These are phyloP conservation scores for Eucalyptus albens DNA, from an alignment of 345 rosid genomes.

Conservation along the genomic window DNA sequence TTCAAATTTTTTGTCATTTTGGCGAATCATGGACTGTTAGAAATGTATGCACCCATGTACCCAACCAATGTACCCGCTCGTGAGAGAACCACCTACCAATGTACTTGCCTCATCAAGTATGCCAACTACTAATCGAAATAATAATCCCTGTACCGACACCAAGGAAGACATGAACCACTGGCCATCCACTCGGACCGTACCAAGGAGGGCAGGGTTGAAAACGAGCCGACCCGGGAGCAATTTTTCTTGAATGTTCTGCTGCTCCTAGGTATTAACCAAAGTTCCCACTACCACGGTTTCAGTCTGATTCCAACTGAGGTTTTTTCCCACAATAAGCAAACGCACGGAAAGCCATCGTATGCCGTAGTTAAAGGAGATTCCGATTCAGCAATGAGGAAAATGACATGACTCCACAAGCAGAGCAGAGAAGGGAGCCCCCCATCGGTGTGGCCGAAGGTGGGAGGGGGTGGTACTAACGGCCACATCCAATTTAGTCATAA, in stretches of 20 bases:
- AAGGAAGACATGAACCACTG: neutral
- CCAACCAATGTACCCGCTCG: too few relatives aligned
- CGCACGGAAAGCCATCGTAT: neutral
- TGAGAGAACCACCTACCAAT: neutral
- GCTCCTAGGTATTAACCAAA: neutral
- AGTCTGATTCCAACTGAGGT: neutral
- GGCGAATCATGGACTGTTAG: neutral
- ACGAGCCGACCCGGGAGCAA: neutral
- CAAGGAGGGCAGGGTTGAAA: too few relatives aligned
- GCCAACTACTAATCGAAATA: neutral
- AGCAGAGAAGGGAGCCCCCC: neutral
- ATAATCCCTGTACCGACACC: neutral
- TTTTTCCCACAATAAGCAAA: neutral
- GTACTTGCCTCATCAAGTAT: neutral
- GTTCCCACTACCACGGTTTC: neutral
- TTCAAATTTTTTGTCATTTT: neutral
- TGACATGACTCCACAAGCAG: neutral
- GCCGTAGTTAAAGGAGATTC: neutral
- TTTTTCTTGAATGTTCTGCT: neutral
- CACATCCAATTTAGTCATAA: neutral
- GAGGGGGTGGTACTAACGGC: neutral
- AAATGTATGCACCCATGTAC: too few relatives aligned
- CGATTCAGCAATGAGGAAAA: neutral
- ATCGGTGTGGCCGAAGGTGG: neutral
- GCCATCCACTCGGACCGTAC: neutral